Evolutionary conservation across 108 stramenopile genomes (phyloP).

Genomic region (Phaeodactylum tricornutum): DNA sequence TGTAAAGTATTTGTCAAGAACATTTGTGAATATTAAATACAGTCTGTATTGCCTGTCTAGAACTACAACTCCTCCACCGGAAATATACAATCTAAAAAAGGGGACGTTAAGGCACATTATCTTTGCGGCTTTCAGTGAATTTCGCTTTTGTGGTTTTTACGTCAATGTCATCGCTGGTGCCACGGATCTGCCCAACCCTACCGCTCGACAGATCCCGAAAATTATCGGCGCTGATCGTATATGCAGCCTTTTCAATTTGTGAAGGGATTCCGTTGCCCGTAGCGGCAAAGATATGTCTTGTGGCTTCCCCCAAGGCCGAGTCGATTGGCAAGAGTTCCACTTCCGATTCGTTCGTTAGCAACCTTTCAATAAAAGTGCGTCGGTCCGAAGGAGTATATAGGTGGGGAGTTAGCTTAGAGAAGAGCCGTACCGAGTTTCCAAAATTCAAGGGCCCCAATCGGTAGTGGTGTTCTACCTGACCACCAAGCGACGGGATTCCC

Average conservation of each 20-base stretch:
- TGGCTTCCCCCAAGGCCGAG: conserved; percentile 9
- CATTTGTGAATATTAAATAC: too few relatives aligned
- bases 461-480: conserved; percentile 46
- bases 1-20: too few relatives aligned
- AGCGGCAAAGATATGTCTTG: conserved; percentile 16
- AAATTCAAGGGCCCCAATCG: conserved; percentile 50
- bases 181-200: too few relatives aligned
- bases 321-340: conserved; percentile 24
- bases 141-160: too few relatives aligned
- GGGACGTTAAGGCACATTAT: too few relatives aligned
- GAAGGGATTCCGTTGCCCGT: conserved; percentile 54
- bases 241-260: conserved; percentile 40
- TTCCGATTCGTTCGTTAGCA: conserved; percentile 24
- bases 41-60: too few relatives aligned
- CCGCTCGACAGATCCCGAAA: too few relatives aligned
- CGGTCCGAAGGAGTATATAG: conserved; percentile 57
- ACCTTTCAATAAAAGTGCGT: conserved; percentile 18
- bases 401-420: conserved; percentile 59
- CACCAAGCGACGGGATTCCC: conserved; percentile 35
- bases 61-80: too few relatives aligned
- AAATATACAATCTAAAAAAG: too few relatives aligned
- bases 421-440: conserved; percentile 47
- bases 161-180: too few relatives aligned
- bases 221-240: neutral
- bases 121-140: too few relatives aligned